Base-by-base conservation (phyloP, 352 stramenopile genomes). In the Pythium vanterpoolii region DNA sequence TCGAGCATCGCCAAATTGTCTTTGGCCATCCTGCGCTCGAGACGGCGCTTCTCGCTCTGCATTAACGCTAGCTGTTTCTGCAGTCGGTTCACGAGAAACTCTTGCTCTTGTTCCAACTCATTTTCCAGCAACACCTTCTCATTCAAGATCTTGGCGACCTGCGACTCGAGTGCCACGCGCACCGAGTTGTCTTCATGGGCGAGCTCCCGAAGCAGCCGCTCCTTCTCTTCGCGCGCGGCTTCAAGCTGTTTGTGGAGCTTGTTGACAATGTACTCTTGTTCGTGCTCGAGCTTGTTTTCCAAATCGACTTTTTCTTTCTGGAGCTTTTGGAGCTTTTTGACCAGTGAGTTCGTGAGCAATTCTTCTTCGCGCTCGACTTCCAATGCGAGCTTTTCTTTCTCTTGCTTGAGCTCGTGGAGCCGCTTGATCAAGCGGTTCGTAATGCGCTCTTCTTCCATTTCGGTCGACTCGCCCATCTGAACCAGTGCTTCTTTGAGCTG, bases 231-330 rank as follows among this genome's bases (percentile, higher is more conserved):
- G 46, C 79, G 80, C 9, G 83, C 81, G 3, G 78, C 72, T 46
- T 93, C 83, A 1, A 95, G 73, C 61, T 95, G 82, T 63, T 93
- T 93, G 62, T 83, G 75, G 40, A 97, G 79, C 49, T 93, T 93
- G 76, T 97, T 97, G 19, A 97, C 87, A 39, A 97, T 93, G 70
- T 95, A 96, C 56, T 97, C 89, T 70, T 97, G 87, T 60, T 97
- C 89, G 58, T 87, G 75, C 72, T 97, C 89, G 10, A 97, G 78
- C 62, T 95, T 92, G 72, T 97, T 97, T 69, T 97, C 89, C 8
- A 96, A 62, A 56, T 97, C 89, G 50, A 97, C 78, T 59, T 97
- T 97, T 64, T 97, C 89, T 52, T 86, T 83, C 49, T 80, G 85
- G 52, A 95, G 69, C 56, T 93, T 73, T 57, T 86, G 76, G n/a